Conservation (phyloP, 306 rosid genomes). For the Benincasa hispida region DNA sequence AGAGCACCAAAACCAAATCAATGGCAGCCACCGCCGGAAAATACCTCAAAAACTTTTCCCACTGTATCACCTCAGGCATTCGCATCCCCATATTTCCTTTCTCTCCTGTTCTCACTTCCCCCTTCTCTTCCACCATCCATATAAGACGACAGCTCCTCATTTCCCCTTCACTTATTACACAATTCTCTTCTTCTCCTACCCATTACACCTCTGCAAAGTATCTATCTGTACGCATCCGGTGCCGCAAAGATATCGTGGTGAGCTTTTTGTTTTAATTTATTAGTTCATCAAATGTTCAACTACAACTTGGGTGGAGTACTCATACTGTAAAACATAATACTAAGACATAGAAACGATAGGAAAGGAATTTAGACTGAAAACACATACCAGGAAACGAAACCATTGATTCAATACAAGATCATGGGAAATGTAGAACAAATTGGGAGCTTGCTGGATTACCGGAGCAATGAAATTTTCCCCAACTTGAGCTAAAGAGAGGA, state of each 20-base stretch:
- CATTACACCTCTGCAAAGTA: slow-evolving; percentile 28
- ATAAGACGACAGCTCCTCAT: slow-evolving; percentile 9
- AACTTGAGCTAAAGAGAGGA: not conserved
- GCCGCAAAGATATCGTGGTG: slow-evolving; percentile 53
- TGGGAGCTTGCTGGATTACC: not conserved
- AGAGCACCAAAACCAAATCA: not conserved
- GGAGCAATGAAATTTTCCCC: not conserved
- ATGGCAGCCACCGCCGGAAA: slow-evolving; percentile 23
- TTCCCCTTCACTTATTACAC: slow-evolving; percentile 11
- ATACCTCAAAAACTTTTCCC: slow-evolving; percentile 28
- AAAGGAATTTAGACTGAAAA: not conserved
- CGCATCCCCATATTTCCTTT: slow-evolving; percentile 12
- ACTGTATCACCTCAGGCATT: slow-evolving; percentile 15
- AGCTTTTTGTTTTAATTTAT: slow-evolving; percentile 3
- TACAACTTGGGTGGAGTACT: not conserved
- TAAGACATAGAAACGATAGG: too few species aligned
- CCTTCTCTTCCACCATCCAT: slow-evolving; percentile 14
- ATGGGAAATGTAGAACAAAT: not conserved
- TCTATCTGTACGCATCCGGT: slow-evolving; percentile 48
- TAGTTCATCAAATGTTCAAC: not conserved
- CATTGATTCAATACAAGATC: not conserved
- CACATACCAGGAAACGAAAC: not conserved
- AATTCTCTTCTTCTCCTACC: slow-evolving; percentile 13
- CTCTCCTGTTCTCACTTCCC: slow-evolving; percentile 3
- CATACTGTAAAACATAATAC: not conserved